Evolutionary conservation across 2,329 filamentous ascomycete genomes (phyloP), one percentile per base, ranked within the genome.

Genomic region (Moelleriella libera): DNA sequence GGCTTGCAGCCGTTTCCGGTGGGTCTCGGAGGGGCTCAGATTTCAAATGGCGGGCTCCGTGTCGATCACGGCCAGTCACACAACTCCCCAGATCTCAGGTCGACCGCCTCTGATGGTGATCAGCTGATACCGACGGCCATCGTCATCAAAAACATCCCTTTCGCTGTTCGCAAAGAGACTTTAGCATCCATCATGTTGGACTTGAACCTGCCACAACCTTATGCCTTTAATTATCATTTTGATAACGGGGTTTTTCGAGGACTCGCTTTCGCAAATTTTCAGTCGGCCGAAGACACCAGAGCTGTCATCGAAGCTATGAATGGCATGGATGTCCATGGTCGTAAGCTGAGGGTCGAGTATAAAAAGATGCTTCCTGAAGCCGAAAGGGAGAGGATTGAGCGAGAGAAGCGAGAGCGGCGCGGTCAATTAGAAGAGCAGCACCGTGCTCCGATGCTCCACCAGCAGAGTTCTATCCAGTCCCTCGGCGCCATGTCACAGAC

Each of bases 141-240:
- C 57, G 92, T 98, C 50, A 97, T 98, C 68, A 98, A 98, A 71
- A 98, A 98, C 63, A 98, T 98, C 39, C 92, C 94, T 0, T 98
- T 98, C 63, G 92, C 94, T 30, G 88, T 97, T 49, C 89, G 95
- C 65, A 97, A 97, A 68, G 92, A 98, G 67, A 88, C 90, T 58
- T 75, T 98, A 40, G 87, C 94, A 34, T 80, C 83, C 52, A 76
- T 96, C 55, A 98, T 98, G 92, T 86, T 89, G 7, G 87, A 95
- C 21, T 79, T 97, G 75, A 85, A 88, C 55, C 76, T 98, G 40
- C 92, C 92, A 1, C 79, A 97, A 55, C 92, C 92, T 0, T 98
- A 98, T 61, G 92, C 92, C 10, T 98, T 98, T 74, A 98, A 98
- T 72, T 97, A 98, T 60, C 92, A 98, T 66, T 98, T 98, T 61